Base-by-base conservation (phyloP, 208 protist species). In the Crithidia acanthocephali region DNA sequence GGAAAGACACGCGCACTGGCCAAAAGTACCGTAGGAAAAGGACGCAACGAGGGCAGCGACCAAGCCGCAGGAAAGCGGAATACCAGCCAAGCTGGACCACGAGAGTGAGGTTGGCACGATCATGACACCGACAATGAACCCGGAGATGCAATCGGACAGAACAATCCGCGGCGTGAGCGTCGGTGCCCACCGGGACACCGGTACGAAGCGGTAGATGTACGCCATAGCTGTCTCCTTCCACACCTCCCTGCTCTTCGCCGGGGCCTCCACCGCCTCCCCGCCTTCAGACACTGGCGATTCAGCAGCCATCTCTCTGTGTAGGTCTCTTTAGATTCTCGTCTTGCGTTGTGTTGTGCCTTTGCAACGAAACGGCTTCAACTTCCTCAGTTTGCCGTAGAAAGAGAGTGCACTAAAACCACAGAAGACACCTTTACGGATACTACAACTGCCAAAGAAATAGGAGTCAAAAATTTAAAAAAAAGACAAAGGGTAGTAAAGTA, bases 51-150 rank as follows among this genome's bases (percentile, higher is more conserved):
- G 65, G 15, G 80, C 83, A 1, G 72, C 76, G 40, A 68, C 74
- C 47, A 88, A 80, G 22, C 83, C 83, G 50, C 76, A 83, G 6
- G 77, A 74, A 4, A 88, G 60, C 32, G 74, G 70, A 30, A 88
- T 50, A 32, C 74, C 76, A 1, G 74, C 76, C 37, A 88, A 48
- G 40, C 74, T 84, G 25, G 83, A 82, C 77, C 78, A 88, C 23
- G 83, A 85, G 0, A 88, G 77, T 18, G 60, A 76, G 16, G 73
- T 85, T 8, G 83, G 83, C 61, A 88, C 72, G 44, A 85, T 66
- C 83, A 88, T 88, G 25, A 88, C 80, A 16, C 83, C 83, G 0
- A 83, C 80, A 23, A 88, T 81, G 59, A 88, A 79, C 50, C 83
- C 83, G 27, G 76, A 74, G 50, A 82, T 76, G 45, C 51, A 23